Evolutionary conservation across 2,329 filamentous ascomycete species (phyloP).

Genomic region (Dendryphion nanum): DNA sequence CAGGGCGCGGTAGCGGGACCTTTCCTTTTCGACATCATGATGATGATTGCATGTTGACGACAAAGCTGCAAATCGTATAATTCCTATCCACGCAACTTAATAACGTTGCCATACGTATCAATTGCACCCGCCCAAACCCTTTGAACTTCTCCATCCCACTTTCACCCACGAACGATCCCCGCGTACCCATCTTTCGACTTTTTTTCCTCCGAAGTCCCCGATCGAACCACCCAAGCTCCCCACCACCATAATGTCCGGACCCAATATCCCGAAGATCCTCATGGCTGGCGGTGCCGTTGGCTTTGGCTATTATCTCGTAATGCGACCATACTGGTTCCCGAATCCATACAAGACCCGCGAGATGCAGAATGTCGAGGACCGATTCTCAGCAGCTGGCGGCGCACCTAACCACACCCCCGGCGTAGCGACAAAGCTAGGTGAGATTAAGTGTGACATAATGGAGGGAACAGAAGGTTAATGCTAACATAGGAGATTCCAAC

Average conservation of each 20-base stretch:
- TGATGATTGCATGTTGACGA: conserved; percentile 29
- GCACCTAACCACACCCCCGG: conserved; percentile 32
- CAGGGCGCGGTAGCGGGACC: conserved; percentile 6
- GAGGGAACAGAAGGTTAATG: neutral
- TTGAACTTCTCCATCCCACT: neutral
- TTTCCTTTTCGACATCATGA: conserved; percentile 22
- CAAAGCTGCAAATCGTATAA: conserved; percentile 2
- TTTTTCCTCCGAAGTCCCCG: neutral
- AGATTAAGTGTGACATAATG: conserved; percentile 5
- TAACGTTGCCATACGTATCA: neutral
- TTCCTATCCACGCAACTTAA: conserved; percentile 1
- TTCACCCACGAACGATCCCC: too few species aligned
- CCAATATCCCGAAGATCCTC: conserved; percentile 34
- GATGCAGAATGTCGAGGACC: conserved; percentile 34
- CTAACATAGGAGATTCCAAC: conserved; percentile 16
- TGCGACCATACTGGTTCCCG: conserved; percentile 39
- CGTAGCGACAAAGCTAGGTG: conserved; percentile 26
- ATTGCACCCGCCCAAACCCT: neutral
- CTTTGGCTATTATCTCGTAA: conserved; percentile 36
- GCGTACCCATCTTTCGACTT: neutral
- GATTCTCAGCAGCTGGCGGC: conserved; percentile 32
- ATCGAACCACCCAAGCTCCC: conserved; percentile 1
- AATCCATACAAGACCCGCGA: conserved; percentile 38
- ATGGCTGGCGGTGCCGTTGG: conserved; percentile 36
- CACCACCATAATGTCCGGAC: conserved; percentile 17